Evolutionary conservation across 768 basidiomycete species (phyloP), one percentile per base, ranked within the genome.

Genomic region (Dioszegia aurantiaca): DNA sequence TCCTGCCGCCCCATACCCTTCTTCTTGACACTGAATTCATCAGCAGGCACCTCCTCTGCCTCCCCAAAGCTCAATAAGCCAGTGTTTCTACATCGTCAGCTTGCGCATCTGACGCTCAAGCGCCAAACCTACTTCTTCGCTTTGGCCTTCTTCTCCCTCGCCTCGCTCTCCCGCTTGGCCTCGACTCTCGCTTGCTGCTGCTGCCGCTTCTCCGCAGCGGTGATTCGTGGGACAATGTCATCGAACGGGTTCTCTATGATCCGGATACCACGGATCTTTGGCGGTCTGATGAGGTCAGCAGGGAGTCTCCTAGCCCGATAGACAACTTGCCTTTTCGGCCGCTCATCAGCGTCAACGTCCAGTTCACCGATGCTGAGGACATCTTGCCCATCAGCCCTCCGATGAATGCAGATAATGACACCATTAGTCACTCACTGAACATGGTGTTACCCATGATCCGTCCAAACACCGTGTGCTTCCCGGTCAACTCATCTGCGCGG

Each of bases 401-500:
- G 17, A 24, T 31, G 16, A 39, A 17, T 12, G 11, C 27, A 17
- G 12, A 24, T 16, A 3, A 12, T 33, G 26, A 17, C n/a, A 2
- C 4, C 23, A 16, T 40, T 14, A 1, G 9, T 6, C 4, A 23
- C 73, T 43, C 19, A 77, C 75, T 74, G 65, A 68, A 72, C 12
- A 77, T 68, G 3, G 75, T 77, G 27, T 70, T 69, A 14, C 77
- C 77, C 2, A 68, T 61, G 23, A 80, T 71, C 45, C 90, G 83
- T n/a, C 93, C 94, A 61, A 97, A 99, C 9, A 97, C 77, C 0
- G 95, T 98, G 68, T 97, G 89, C 73, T 93, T 95, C 42, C 89
- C 89, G 48, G 97, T 87, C 11, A 99, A 79, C 75, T 93, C 93
- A 56, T 94, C 90, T 4, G 93, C 89, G 27, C 88, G 82, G 72